Evolutionary conservation across 2,329 filamentous ascomycete species (phyloP), one percentile per base, ranked within the genome.

Genomic region (Pseudogymnoascus sp.): DNA sequence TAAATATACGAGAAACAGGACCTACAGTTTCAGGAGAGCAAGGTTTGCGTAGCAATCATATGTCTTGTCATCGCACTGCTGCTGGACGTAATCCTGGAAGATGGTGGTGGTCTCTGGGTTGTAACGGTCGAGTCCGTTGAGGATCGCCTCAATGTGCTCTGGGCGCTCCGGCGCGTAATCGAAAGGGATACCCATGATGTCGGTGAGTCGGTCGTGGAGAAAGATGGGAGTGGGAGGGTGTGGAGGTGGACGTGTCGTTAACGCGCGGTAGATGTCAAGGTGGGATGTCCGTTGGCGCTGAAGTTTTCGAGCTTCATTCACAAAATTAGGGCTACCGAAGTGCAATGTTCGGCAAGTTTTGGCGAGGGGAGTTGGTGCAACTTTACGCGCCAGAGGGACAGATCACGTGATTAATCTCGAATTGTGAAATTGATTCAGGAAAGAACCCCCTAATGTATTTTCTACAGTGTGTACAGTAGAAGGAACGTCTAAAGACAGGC

Each of bases 41-140:
- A 97, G 81, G 80, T 97, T 99, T 71, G 94, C 92, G 78, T 97
- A 97, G 82, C 89, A 91, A 79, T 99, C 94, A 78, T 91, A 92
- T 70, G 89, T 92, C 79, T 92, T 89, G 77, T 90, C 87, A 78
- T 97, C 93, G 82, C 94, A 99, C 80, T 99, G 94, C 77, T 92
- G 87, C 73, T 84, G 84, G 66, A 99, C 88, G 78, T 99, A 99
- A 76, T 91, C 89, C 83, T 99, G 93, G 77, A 99, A 94, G 68
- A 90, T 84, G 66, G 85, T 85, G 59, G 95, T 96, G 60, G 94
- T 96, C 81, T 99, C 94, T 42, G 94, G 94, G 78, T 99, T 99
- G 82, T 99, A 99, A 73, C 94, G 86, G 79, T 99, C 94, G 67
- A 99, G 90, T 70, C 94, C 93, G 79, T 93, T 96, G 74, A 99